Conservation (phyloP, 352 stramenopile genomes). For the Globisporangium emineosum region DNA sequence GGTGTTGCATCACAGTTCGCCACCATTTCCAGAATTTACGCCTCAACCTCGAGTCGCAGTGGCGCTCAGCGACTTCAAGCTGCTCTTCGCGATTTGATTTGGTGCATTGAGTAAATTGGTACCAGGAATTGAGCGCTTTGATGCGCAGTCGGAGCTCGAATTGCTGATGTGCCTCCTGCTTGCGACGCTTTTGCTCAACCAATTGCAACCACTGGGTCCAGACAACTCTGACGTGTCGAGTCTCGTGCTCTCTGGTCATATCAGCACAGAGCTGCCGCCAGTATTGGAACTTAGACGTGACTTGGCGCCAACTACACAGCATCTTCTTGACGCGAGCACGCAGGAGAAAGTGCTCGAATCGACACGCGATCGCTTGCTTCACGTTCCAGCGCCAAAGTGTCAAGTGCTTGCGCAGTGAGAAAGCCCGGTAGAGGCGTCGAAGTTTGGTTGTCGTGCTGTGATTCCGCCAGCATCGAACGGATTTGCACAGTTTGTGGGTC, state of each 20-base stretch:
- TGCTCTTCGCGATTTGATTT: slow-evolving; percentile 13
- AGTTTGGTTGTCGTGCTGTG: slow-evolving; percentile 12
- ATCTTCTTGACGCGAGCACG: slow-evolving; percentile 26
- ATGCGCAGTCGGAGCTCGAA: slow-evolving; percentile 2
- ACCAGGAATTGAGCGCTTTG: slow-evolving; percentile 6
- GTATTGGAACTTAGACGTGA: slow-evolving; percentile 20
- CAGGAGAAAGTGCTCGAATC: slow-evolving; percentile 29
- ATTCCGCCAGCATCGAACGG: slow-evolving; percentile 25
- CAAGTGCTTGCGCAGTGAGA: slow-evolving; percentile 41
- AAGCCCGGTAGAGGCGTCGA: slow-evolving; percentile 19
- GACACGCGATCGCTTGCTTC: slow-evolving; percentile 28
- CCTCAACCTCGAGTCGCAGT: slow-evolving; percentile 5
- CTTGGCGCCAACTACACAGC: slow-evolving; percentile 22
- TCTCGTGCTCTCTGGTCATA: slow-evolving; percentile 11
- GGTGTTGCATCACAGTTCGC: slow-evolving; percentile 18
- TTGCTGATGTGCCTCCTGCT: neutral
- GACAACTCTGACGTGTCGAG: slow-evolving; percentile 4
- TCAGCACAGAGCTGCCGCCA: slow-evolving; percentile 25
- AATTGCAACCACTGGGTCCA: slow-evolving; percentile 27
- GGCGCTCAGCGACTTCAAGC: slow-evolving; percentile 11
- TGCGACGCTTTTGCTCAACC: slow-evolving; percentile 8
- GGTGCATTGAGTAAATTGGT: neutral
- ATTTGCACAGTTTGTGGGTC: slow-evolving; percentile 13
- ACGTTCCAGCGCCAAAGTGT: slow-evolving; percentile 27
- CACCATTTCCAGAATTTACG: slow-evolving; percentile 17